Percentiles rank a stretch among this genome's conserved stretches.
Evolutionary conservation across 1,284 basidiomycete species (phyloP).

Genomic region (Volvariella surrecta): DNA sequence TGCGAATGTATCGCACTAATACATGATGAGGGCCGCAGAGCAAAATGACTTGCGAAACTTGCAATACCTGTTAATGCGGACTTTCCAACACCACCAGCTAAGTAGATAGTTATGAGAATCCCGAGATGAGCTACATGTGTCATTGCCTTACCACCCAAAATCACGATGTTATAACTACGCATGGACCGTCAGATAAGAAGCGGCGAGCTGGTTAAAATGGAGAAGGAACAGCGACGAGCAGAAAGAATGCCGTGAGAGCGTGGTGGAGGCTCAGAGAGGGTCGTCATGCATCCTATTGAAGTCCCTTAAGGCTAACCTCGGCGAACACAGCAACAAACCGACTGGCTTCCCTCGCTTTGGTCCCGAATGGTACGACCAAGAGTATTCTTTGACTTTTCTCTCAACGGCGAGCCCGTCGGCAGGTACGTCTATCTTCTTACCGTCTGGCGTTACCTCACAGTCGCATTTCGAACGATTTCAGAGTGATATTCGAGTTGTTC

Average conservation of each 20-base stretch:
- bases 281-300: conserved; percentile 2
- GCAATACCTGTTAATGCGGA: conserved; percentile 53
- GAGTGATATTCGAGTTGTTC: conserved; percentile 79
- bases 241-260: conserved; percentile 4
- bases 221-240: conserved; percentile 4
- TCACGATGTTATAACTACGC: conserved; percentile 67
- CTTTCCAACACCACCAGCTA: conserved; percentile 81
- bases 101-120: conserved; percentile 8
- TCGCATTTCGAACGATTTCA: too few species aligned
- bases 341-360: too few species aligned
- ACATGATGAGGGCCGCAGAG: conserved; percentile 10
- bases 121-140: conserved; percentile 6
- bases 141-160: conserved; percentile 56
- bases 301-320: conserved; percentile 9
- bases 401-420: conserved; percentile 46
- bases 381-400: conserved; percentile 61
- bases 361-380: conserved; percentile 37
- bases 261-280: conserved; percentile 5
- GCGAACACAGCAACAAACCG: conserved; percentile 5
- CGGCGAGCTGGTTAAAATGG: conserved; percentile 2
- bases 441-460: conserved; percentile 3
- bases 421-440: conserved; percentile 31
- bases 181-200: conserved; percentile 22
- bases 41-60: not conserved
- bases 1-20: conserved; percentile 64